phyloP scores from a whole-genome alignment of 1,139 yeast species.

The Insectozyma bohioensis region DNA sequence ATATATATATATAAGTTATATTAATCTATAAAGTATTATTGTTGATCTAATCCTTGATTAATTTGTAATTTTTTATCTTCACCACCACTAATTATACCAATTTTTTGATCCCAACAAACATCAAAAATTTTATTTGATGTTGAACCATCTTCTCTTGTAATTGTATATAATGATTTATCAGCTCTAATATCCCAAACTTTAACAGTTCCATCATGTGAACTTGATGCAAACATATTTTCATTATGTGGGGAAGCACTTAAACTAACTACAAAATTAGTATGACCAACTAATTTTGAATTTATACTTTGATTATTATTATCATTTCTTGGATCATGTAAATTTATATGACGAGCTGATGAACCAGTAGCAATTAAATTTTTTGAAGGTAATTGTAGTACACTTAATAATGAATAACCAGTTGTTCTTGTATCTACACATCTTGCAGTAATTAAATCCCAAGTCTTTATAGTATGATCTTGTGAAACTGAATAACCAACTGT shows the following conservation, averaged over 20 bases:
- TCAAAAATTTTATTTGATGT: conserved; percentile 70
- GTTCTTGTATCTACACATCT: conserved; percentile 83
- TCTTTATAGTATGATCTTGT: conserved; percentile 90
- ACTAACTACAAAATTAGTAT: conserved; percentile 84
- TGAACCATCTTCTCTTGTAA: conserved; percentile 60
- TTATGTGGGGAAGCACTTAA: conserved; percentile 72
- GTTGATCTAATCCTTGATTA: conserved; percentile 51
- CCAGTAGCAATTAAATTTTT: conserved; percentile 82
- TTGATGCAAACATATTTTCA: conserved; percentile 81
- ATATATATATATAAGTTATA: conserved; percentile 7
- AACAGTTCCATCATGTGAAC: conserved; percentile 93
- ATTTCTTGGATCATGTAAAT: conserved; percentile 85
- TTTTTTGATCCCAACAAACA: conserved; percentile 76
- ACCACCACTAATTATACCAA: conserved; percentile 92
- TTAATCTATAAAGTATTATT: background rate
- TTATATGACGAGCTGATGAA: conserved; percentile 93
- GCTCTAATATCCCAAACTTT: conserved; percentile 96
- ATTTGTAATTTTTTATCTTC: conserved; percentile 91
- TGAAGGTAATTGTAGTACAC: conserved; percentile 66
- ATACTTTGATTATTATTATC: conserved; percentile 33
- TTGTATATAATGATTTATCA: conserved; percentile 80
- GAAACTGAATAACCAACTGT: conserved; percentile 92
- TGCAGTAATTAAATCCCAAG: conserved; percentile 92
- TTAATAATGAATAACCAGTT: conserved; percentile 83
- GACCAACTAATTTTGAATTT: conserved; percentile 74